Conservation (phyloP, 2,329 filamentous ascomycete genomes). For the Clathrospora elynae region DNA sequence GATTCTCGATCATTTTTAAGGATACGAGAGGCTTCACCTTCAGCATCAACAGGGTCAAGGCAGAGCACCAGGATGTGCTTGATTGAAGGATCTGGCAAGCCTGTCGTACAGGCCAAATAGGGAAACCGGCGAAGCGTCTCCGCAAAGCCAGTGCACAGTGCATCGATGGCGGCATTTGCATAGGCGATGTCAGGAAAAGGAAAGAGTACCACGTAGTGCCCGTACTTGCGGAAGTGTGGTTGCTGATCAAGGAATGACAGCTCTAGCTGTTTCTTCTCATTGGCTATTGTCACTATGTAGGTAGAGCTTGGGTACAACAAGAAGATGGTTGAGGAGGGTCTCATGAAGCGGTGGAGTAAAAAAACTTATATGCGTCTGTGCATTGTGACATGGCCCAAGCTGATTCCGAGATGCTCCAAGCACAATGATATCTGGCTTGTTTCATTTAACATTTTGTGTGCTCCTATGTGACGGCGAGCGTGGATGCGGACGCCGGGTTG, state of each 20-base stretch:
- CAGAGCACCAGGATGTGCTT: constrained; percentile 17
- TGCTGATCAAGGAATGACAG: constrained; percentile 26
- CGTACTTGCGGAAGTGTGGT: constrained; percentile 21
- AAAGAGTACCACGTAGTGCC: constrained; percentile 23
- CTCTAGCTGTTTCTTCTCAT: constrained; percentile 12
- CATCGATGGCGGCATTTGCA: constrained; percentile 15
- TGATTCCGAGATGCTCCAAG: too few species aligned
- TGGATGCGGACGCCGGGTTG: not conserved
- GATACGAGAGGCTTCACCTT: constrained; percentile 16
- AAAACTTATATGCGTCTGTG: too few species aligned
- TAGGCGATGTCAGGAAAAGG: constrained; percentile 17
- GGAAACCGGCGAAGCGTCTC: constrained; percentile 18
- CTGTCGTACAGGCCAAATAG: constrained; percentile 23
- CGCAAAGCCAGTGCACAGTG: constrained; percentile 16
- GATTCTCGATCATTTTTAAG: constrained; percentile 2
- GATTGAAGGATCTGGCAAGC: constrained; percentile 7
- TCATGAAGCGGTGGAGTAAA: not conserved
- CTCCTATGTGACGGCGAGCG: constrained; percentile 1
- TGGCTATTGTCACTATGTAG: not conserved
- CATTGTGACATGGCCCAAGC: too few species aligned
- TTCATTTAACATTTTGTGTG: too few species aligned
- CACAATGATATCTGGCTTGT: too few species aligned
- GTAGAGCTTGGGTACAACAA: too few species aligned
- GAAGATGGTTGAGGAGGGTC: too few species aligned
- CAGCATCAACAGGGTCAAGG: constrained; percentile 9